These are phyloP conservation scores for Leersia perrieri DNA, from an alignment of 176 grass and related monocot genomes.

Conservation along the genomic window DNA sequence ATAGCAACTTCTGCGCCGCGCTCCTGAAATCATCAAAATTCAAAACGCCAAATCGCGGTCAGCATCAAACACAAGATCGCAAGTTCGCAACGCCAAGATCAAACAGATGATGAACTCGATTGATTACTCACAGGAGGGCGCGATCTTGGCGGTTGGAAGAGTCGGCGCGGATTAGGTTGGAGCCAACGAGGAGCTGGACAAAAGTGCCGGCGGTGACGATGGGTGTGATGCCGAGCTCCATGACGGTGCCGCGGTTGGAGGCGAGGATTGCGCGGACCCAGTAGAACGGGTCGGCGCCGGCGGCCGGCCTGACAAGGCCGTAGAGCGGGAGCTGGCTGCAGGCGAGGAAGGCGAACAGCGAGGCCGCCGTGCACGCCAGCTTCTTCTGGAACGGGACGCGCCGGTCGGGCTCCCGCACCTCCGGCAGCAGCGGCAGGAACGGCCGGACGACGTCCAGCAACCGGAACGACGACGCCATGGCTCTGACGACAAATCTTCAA, in stretches of 20 bases:
- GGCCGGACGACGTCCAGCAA: conserved; percentile 9
- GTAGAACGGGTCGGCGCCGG: conserved; percentile 34
- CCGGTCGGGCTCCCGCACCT: conserved; percentile 27
- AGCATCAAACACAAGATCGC: background rate
- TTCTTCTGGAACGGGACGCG: conserved; percentile 25
- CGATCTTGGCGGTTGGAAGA: conserved; percentile 19
- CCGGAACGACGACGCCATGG: background rate
- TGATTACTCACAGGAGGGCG: conserved; percentile 26
- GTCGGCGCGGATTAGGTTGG: conserved; percentile 21
- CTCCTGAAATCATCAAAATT: conserved; percentile 11
- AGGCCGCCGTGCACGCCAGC: conserved; percentile 20
- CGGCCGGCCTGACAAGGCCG: background rate
- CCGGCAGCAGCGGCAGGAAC: conserved; percentile 37
- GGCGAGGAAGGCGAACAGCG: conserved; percentile 37
- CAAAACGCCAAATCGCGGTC: too few relatives aligned
- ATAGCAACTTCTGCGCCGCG: conserved; percentile 32
- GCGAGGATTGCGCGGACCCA: conserved; percentile 39
- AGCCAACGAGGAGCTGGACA: background rate
- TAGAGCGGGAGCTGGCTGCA: conserved; percentile 37
- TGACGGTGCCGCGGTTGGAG: conserved; percentile 35
- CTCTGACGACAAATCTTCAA: background rate
- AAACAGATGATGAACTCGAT: too few relatives aligned
- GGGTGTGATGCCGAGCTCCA: conserved; percentile 37
- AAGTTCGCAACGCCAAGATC: background rate
- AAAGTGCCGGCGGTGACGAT: background rate